Conservation (phyloP, 202 grass and related monocot species). For the Brachypodium distachyon region DNA sequence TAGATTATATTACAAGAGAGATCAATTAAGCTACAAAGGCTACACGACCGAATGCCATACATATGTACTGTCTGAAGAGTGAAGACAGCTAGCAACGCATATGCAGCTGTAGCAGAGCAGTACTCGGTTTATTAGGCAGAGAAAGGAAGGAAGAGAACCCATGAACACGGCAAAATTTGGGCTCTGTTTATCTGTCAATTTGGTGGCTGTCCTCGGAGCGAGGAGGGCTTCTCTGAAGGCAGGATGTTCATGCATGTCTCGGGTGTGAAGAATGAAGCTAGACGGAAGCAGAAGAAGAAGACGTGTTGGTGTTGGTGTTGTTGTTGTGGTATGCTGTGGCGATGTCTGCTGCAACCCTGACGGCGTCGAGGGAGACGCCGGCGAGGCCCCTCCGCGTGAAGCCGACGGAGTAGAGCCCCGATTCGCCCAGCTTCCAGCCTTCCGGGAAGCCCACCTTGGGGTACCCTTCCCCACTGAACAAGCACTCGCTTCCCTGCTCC, state of each 20-base stretch:
- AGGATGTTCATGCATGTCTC: too few species aligned
- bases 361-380: constrained; percentile 43
- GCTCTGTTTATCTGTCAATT: background rate
- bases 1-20: background rate
- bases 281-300: background rate
- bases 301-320: background rate
- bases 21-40: too few species aligned
- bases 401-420: constrained; percentile 47
- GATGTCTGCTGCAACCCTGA: constrained; percentile 45
- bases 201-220: background rate
- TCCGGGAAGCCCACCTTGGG: constrained; percentile 40
- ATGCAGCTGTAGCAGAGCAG: too few species aligned
- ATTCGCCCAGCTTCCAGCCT: constrained; percentile 53
- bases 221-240: too few species aligned
- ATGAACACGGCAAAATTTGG: background rate
- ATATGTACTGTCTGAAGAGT: background rate
- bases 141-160: background rate
- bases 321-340: constrained; percentile 14
- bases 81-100: background rate
- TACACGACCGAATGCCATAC: background rate
- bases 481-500: constrained; percentile 37
- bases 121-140: too few species aligned
- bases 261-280: too few species aligned
- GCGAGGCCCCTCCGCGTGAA: constrained; percentile 63
- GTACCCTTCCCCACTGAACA: constrained; percentile 40